Base-by-base conservation (phyloP, 306 rosid genomes). In the Begonia fuchsioides region DNA sequence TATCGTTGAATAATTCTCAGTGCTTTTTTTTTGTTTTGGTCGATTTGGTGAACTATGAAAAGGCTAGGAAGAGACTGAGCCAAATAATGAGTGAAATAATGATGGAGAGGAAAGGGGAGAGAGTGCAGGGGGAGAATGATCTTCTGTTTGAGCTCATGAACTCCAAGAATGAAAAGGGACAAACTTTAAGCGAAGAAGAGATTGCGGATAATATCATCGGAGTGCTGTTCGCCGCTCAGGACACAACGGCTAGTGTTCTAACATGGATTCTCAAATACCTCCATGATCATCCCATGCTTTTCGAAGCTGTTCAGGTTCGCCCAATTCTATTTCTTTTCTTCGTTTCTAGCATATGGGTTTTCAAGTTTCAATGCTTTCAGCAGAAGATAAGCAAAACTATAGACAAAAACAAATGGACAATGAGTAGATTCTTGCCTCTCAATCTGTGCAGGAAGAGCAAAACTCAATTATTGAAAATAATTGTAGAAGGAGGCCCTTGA, bases 181-280 rank as follows among this genome's bases (percentile, higher is more conserved):
- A 54, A 48, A 49, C 12, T 11, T 48, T 63, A 17, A 43, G 44
- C 8, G 38, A 62, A 8, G 52, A 55, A 15, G 53, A 64, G 39
- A 64, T 64, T 26, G 43, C 52, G 16, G 68, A 63, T 45, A 63
- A 63, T 39, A 49, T 63, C 16, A 56, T 50, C 16, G 68, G 68
- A 3, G 68, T 63, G 41, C 17, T 56, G 38, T 56, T 63, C 43
- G 68, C 68, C 13, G 68, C 62, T 49, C 62, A 63, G 26, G 62
- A 63, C 57, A 63, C 68, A 7, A 63, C 68, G 1, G 68, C 68
- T 17, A 63, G 49, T 44, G 38, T 63, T 11, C 52, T 63, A 5
- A 63, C 68, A 15, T 63, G 68, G 68, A 49, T 63, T 45, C 12
- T 56, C 40, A 63, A 63, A 19, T 63, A 63, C 46, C 8, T 63